Conservation (phyloP, 139 green algal species). For the Chlorella sp. region DNA sequence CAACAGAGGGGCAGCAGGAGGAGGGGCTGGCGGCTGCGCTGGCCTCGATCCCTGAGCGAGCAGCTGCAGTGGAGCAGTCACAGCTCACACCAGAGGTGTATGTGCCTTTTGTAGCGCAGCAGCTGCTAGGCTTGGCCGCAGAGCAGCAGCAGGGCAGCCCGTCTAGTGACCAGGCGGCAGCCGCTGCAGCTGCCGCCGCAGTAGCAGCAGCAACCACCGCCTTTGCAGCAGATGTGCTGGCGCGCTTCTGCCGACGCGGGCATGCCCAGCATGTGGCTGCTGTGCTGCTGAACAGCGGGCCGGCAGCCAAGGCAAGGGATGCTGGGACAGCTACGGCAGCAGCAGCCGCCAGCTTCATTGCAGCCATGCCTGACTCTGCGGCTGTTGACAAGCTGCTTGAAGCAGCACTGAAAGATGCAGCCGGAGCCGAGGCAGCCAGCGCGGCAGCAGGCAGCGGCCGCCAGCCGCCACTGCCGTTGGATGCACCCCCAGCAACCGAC, state of each 20-base stretch:
- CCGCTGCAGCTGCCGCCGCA: neutral
- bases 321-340: neutral
- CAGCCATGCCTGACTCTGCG: neutral
- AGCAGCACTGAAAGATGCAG: neutral
- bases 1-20: neutral
- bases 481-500: neutral
- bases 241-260: slow-evolving; percentile 21
- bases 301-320: too few relatives aligned
- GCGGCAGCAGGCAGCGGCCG: too few relatives aligned
- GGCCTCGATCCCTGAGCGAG: slow-evolving; percentile 48
- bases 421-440: neutral
- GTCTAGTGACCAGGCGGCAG: neutral
- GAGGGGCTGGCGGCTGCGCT: slow-evolving; percentile 38
- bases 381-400: slow-evolving; percentile 32
- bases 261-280: neutral
- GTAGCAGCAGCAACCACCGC: neutral
- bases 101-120: slow-evolving; percentile 8
- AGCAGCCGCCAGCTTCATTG: slow-evolving; percentile 1
- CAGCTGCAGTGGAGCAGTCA: slow-evolving; percentile 7
- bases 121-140: neutral
- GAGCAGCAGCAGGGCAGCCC: neutral
- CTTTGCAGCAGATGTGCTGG: slow-evolving; percentile 23
- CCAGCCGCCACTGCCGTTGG: neutral
- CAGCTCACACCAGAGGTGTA: neutral
- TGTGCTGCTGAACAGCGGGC: neutral